These are phyloP conservation scores for Tricholoma furcatifolium DNA, from an alignment of 768 basidiomycete species.

Conservation along the genomic window DNA sequence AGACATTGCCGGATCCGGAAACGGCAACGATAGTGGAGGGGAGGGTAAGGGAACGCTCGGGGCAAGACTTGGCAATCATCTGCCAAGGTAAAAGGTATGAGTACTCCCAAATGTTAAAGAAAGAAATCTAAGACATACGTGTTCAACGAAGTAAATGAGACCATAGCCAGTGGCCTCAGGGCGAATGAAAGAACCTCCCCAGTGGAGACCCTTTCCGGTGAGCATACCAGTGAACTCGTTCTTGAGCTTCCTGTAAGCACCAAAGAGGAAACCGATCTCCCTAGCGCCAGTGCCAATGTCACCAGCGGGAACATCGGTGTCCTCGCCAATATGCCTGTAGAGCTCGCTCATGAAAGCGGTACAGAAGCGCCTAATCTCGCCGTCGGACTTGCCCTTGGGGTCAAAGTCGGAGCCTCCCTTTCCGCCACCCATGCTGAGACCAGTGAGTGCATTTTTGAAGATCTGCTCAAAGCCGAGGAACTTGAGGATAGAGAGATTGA, in stretches of 20 bases:
- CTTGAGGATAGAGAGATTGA: constrained; percentile 81
- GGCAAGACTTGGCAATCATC: constrained; percentile 58
- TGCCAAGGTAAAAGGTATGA: constrained; percentile 17
- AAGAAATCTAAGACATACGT: constrained; percentile 42
- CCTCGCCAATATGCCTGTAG: constrained; percentile 65
- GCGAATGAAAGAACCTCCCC: constrained; percentile 73
- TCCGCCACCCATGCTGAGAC: constrained; percentile 74
- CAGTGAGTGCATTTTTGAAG: constrained; percentile 80
- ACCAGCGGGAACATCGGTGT: constrained; percentile 76
- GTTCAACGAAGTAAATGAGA: constrained; percentile 73
- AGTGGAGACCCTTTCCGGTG: constrained; percentile 68
- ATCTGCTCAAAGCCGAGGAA: constrained; percentile 83
- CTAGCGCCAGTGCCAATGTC: constrained; percentile 76
- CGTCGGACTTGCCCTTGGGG: constrained; percentile 78
- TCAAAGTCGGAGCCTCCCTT: constrained; percentile 82
- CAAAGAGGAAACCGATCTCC: constrained; percentile 76
- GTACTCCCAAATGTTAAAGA: neutral
- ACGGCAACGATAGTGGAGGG: constrained; percentile 51
- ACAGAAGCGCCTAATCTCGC: constrained; percentile 73
- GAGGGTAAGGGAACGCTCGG: constrained; percentile 51
- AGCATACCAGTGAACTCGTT: constrained; percentile 73
- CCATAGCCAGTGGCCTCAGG: constrained; percentile 76
- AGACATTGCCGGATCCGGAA: constrained; percentile 73
- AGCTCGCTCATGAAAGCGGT: constrained; percentile 74
- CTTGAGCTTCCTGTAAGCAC: constrained; percentile 71